Evolutionary conservation across 768 basidiomycete genomes (phyloP).

Genomic region (Porpolomopsis calyptriformis): DNA sequence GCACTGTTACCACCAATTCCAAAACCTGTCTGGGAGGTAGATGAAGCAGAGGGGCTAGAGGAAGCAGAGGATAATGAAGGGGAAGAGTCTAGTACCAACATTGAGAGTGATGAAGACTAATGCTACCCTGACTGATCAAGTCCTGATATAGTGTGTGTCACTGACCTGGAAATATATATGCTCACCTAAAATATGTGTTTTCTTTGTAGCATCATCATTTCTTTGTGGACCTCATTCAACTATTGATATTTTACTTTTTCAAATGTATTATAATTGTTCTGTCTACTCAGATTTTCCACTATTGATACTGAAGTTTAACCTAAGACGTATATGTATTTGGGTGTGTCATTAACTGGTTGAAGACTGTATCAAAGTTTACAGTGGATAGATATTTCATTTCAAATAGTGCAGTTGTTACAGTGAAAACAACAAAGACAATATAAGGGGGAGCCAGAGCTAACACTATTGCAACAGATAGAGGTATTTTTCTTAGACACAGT

Average conservation of each 20-base stretch:
- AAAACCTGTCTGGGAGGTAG: background rate
- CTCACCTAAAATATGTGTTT: background rate
- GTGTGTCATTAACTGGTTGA: background rate
- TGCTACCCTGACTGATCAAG: too few relatives aligned
- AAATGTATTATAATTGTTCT: too few relatives aligned
- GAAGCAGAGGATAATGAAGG: background rate
- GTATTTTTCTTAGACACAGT: too few relatives aligned
- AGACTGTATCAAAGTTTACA: too few relatives aligned
- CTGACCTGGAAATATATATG: background rate
- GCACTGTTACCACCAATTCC: constrained; percentile 1
- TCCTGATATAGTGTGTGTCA: background rate
- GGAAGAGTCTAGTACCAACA: background rate
- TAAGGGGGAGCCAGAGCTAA: too few relatives aligned
- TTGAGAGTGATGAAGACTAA: background rate
- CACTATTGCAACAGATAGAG: too few relatives aligned
- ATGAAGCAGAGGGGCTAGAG: too few relatives aligned
- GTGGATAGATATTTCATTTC: too few relatives aligned
- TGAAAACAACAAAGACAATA: too few relatives aligned
- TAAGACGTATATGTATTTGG: background rate
- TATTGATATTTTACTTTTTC: too few relatives aligned
- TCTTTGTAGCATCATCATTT: background rate
- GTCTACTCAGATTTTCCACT: background rate
- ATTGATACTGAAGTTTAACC: background rate
- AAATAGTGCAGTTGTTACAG: too few relatives aligned
- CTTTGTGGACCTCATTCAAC: too few relatives aligned